Base-by-base conservation (phyloP, 768 basidiomycete genomes). In the Lactarius sp. region DNA sequence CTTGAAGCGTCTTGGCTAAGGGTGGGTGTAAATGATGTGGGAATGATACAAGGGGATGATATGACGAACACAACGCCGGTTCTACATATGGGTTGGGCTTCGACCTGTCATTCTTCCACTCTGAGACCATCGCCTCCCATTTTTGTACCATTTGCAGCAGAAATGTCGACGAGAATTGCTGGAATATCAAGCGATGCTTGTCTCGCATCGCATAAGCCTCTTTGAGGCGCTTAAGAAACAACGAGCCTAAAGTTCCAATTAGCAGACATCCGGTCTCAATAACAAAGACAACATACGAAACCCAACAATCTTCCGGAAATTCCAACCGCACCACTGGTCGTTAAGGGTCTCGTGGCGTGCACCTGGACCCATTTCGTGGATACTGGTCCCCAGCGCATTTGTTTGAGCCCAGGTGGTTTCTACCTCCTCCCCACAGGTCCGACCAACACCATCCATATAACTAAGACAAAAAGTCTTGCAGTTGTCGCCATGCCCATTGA, bases 401-500 rank as follows among this genome's bases (percentile, higher is more conserved):
- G 64, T 18, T 13, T 59, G 37, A 14, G 69, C 33, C 69, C 70
- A 70, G 0, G 52, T 57, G 1, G 67, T 33, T 51, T 71, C 69
- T 4, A 69, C 56, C 14, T 49, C 61, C 49, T 71, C 71, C 1
- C 71, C 70, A 42, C 69, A 62, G 10, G 60, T 62, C 2, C 61
- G 51, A 5, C 69, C 71, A 22, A 61, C 61, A 3, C 66, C 60
- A 0, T 20, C 10, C 16, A 33, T 37, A 39, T 53, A 66, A 34
- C n/a, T n/a, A n/a, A n/a, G n/a, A n/a, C n/a, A n/a, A n/a, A n/a
- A n/a, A n/a, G n/a, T n/a, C n/a, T n/a, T n/a, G n/a, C n/a, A n/a
- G n/a, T n/a, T n/a, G n/a, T n/a, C n/a, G n/a, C n/a, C n/a, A n/a
- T n/a, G n/a, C n/a, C n/a, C n/a, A n/a, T n/a, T n/a, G n/a, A n/a